Evolutionary conservation across 768 basidiomycete species (phyloP).

Genomic region (Calocera viscosa): DNA sequence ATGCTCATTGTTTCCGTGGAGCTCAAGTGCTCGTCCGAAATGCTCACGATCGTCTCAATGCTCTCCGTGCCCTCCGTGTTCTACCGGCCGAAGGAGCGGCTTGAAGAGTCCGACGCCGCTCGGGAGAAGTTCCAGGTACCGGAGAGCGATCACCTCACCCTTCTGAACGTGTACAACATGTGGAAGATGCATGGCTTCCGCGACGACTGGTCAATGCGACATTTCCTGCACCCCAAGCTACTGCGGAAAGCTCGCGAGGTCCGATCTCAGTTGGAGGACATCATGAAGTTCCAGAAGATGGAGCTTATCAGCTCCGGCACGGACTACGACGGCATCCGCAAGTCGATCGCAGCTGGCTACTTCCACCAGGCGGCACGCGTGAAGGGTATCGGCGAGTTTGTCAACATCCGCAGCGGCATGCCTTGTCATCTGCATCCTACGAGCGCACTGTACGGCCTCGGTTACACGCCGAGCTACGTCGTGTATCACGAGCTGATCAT

Average conservation of each 20-base stretch:
- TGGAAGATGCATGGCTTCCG: conserved; percentile 96
- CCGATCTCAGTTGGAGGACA: conserved; percentile 88
- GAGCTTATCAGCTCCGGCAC: conserved; percentile 81
- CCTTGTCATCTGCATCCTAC: conserved; percentile 96
- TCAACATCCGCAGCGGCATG: conserved; percentile 84
- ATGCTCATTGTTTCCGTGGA: conserved; percentile 96
- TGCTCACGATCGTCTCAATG: conserved; percentile 99
- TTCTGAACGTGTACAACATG: conserved; percentile 92
- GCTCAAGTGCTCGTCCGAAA: conserved; percentile 83
- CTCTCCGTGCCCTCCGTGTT: conserved; percentile 95
- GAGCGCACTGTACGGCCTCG: conserved; percentile 88
- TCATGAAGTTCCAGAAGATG: conserved; percentile 99
- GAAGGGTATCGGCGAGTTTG: conserved; percentile 98
- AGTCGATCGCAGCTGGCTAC: conserved; percentile 94
- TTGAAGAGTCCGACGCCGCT: conserved; percentile 96
- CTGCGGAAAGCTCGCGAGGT: conserved; percentile 93
- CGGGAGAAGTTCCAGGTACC: conserved; percentile 98
- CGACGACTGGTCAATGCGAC: conserved; percentile 88
- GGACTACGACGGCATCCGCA: conserved; percentile 84
- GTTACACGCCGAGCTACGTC: conserved; percentile 93
- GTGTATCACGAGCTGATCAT: conserved; percentile 94
- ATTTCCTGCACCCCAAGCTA: conserved; percentile 93
- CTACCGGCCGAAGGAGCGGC: conserved; percentile 90
- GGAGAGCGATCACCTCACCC: conserved; percentile 91
- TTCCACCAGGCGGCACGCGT: conserved; percentile 98